These are phyloP conservation scores for Aureobasidium sp. DNA, from an alignment of 2,329 filamentous ascomycete species.

Conservation along the genomic window DNA sequence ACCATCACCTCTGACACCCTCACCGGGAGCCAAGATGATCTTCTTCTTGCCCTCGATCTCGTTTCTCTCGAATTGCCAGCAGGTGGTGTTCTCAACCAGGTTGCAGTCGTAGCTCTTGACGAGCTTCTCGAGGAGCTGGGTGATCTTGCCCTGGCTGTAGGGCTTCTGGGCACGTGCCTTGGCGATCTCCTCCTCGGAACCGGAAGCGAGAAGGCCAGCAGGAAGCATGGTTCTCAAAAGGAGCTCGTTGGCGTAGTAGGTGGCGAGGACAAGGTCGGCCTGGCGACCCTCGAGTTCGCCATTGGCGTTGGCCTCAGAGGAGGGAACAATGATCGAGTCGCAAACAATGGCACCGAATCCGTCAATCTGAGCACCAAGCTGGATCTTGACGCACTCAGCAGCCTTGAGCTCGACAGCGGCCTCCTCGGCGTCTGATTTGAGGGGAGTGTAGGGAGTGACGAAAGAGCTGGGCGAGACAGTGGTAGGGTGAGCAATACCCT, in stretches of 20 bases:
- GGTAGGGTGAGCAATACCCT: slow-evolving; percentile 90
- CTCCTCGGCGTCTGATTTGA: slow-evolving; percentile 80
- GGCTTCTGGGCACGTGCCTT: slow-evolving; percentile 76
- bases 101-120: slow-evolving; percentile 86
- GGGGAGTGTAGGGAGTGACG: slow-evolving; percentile 92
- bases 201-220: slow-evolving; percentile 73
- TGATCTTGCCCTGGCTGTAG: slow-evolving; percentile 80
- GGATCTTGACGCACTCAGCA: slow-evolving; percentile 89
- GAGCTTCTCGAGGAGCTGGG: slow-evolving; percentile 80
- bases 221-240: slow-evolving; percentile 86
- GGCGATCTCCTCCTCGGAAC: slow-evolving; percentile 90
- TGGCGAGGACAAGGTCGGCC: slow-evolving; percentile 84
- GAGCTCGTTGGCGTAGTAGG: slow-evolving; percentile 91
- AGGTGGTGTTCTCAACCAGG: slow-evolving; percentile 95
- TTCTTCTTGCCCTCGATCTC: slow-evolving; percentile 98
- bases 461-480: slow-evolving; percentile 91
- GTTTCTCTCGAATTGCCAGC: slow-evolving; percentile 92
- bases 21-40: slow-evolving; percentile 82
- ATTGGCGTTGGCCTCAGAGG: slow-evolving; percentile 56
- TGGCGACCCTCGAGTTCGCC: slow-evolving; percentile 54
- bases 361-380: slow-evolving; percentile 97
- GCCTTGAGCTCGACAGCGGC: slow-evolving; percentile 71
- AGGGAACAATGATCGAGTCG: slow-evolving; percentile 73
- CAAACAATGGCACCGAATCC: slow-evolving; percentile 95
- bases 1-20: slow-evolving; percentile 87